phyloP scores from a whole-genome alignment of 1,284 basidiomycete genomes.

The Boletus semigastroideus region DNA sequence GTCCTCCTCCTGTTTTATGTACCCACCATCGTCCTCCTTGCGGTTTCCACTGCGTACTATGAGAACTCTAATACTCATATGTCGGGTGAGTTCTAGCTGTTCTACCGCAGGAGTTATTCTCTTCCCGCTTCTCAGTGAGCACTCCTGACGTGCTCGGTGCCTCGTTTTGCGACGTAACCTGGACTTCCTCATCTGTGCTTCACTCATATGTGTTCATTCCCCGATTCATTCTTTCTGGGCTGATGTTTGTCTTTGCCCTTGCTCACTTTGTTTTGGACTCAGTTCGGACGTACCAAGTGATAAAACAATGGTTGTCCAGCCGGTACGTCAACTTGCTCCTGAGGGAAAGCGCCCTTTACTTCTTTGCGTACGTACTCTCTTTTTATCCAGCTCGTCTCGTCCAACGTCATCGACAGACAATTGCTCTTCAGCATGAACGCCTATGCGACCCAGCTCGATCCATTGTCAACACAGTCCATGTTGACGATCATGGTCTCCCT shows the following conservation, averaged over 20 bases:
- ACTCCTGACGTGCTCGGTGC: not conserved
- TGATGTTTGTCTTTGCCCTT: not conserved
- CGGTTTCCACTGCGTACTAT: not conserved
- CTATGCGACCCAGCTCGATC: not conserved
- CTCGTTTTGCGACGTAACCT: not conserved
- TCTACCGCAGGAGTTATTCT: not conserved
- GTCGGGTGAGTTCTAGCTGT: not conserved
- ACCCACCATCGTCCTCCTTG: not conserved
- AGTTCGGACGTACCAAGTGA: not conserved
- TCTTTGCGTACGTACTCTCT: not conserved
- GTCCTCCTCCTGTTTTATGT: not conserved
- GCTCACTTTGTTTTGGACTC: not conserved
- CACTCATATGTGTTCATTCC: not conserved
- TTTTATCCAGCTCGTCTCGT: not conserved
- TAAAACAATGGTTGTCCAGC: not conserved
- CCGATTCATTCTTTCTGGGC: not conserved
- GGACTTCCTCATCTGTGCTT: not conserved
- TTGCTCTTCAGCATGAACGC: not conserved
- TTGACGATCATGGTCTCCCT: not conserved
- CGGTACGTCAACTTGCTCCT: not conserved
- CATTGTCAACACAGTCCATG: not conserved
- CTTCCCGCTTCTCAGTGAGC: not conserved
- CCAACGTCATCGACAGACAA: not conserved
- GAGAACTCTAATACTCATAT: not conserved
- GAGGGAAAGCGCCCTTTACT: constrained; percentile 18